Evolutionary conservation across 1,284 basidiomycete genomes (phyloP).

Genomic region (Naganishia sp.): DNA sequence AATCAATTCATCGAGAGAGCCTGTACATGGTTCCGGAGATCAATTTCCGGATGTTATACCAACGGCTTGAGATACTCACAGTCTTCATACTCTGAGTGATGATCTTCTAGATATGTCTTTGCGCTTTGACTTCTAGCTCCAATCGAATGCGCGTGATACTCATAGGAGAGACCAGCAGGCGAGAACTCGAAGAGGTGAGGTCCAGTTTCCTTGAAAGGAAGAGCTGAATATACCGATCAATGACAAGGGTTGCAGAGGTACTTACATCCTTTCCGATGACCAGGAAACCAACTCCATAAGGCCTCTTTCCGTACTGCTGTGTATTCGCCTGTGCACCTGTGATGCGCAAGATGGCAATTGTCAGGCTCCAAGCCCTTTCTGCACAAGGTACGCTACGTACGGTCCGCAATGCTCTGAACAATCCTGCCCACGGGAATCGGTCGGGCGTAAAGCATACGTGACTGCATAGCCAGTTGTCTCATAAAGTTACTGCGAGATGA

Average conservation of each 20-base stretch:
- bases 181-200: constrained; percentile 99
- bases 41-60: neutral
- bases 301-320: constrained; percentile 94
- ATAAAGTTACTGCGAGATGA: constrained; percentile 80
- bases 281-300: constrained; percentile 98
- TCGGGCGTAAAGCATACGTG: constrained; percentile 91
- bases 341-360: neutral
- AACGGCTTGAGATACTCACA: constrained; percentile 60
- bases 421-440: constrained; percentile 91
- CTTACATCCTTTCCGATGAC: constrained; percentile 85
- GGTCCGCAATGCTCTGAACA: constrained; percentile 91
- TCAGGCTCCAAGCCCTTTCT: neutral
- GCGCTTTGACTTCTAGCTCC: constrained; percentile 96
- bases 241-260: neutral
- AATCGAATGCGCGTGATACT: constrained; percentile 98
- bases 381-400: constrained; percentile 55
- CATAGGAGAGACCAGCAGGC: constrained; percentile 94
- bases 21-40: constrained; percentile 54
- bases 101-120: constrained; percentile 96
- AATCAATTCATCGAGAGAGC: constrained; percentile 78
- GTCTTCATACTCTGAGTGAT: constrained; percentile 82
- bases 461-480: constrained; percentile 96
- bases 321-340: constrained; percentile 98
- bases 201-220: constrained; percentile 65
- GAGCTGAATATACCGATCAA: constrained; percentile 6